Evolutionary conservation across 164 flowering plant genomes (phyloP), one percentile per base, ranked within the genome.

Genomic region (Nymphaea thermarum): DNA sequence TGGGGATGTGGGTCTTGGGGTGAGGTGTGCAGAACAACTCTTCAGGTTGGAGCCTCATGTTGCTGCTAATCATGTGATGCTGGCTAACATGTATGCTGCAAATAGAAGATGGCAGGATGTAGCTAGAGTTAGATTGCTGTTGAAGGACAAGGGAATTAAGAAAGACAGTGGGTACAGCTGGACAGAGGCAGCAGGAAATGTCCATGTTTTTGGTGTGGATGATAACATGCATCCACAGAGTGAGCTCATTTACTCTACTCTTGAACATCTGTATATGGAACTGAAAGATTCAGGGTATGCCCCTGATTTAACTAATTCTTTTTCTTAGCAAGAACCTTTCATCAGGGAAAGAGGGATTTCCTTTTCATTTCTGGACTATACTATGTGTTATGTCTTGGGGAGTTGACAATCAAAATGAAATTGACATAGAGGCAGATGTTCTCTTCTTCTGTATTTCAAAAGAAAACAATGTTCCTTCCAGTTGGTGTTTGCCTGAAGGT

Each of bases 11-110:
- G 62, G 14, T 15, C 42, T 73, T 18, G 71, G 66, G 43, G 45
- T 62, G 44, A 69, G 60, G 41, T 69, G 72, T 60, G 76, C 76
- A 45, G 69, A 73, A 43, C 47, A 73, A 47, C 76, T 73, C 3
- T 73, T 69, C 62, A 66, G 62, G 62, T 62, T 73, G 60, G 76
- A 73, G 42, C 76, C 76, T 4, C 41, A 47, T n/a, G 65, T 65
- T 60, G 76, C 72, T 65, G 61, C 72, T 47, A 73, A 73, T 62
- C 71, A 65, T 69, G 61, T 73, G 10, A 42, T 62, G 60, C 45
- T 73, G 61, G 72, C 76, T 8, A 73, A 73, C 69, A 73, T 73
- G 68, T 73, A 73, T 69, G 76, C 76, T 61, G 66, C 72, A 61
- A 43, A 43, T 36, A 68, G 69, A 18, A 73, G 69, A 62, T 73